phyloP scores from a whole-genome alignment of 2,329 filamentous ascomycete genomes.

The Aspergillus sp. region DNA sequence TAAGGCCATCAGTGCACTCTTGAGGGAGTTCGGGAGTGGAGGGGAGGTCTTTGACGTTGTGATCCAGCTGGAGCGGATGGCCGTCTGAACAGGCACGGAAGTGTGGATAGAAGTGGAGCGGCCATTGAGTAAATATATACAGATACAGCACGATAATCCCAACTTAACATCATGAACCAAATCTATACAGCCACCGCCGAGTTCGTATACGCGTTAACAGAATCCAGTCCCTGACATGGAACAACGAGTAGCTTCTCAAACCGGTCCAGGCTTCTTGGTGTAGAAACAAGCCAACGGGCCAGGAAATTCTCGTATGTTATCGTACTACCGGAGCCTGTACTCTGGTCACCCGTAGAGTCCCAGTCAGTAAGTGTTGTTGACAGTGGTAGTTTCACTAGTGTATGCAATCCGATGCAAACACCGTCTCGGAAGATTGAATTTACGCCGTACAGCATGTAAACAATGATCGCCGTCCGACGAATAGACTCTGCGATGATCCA shows the following conservation, averaged over 20 bases:
- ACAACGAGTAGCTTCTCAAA: conserved; percentile 8
- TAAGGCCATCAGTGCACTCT: not conserved
- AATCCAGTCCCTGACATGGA: conserved; percentile 5
- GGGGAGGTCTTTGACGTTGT: not conserved
- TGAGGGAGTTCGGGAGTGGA: not conserved
- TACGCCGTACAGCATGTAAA: conserved; percentile 3
- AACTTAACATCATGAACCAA: not conserved
- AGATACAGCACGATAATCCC: not conserved
- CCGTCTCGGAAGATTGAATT: conserved; percentile 1
- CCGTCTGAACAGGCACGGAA: not conserved
- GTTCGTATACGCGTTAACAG: not conserved
- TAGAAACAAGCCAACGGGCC: conserved; percentile 2
- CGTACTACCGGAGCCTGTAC: not conserved
- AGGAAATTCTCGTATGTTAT: conserved; percentile 3
- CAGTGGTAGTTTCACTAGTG: not conserved
- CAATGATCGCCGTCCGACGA: not conserved
- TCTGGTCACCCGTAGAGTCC: not conserved
- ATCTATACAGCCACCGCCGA: not conserved
- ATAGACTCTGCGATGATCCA: conserved; percentile 5
- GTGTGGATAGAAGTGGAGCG: not conserved
- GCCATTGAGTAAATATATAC: too few species aligned
- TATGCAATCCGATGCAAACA: conserved; percentile 2
- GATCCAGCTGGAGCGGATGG: not conserved
- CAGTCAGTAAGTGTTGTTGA: not conserved
- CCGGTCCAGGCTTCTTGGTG: not conserved